A percentile compares a stretch with the other conserved stretches of the same genome.
These are phyloP conservation scores for Rhodotorula sp. DNA, from an alignment of 1,284 basidiomycete species.

Conservation along the genomic window DNA sequence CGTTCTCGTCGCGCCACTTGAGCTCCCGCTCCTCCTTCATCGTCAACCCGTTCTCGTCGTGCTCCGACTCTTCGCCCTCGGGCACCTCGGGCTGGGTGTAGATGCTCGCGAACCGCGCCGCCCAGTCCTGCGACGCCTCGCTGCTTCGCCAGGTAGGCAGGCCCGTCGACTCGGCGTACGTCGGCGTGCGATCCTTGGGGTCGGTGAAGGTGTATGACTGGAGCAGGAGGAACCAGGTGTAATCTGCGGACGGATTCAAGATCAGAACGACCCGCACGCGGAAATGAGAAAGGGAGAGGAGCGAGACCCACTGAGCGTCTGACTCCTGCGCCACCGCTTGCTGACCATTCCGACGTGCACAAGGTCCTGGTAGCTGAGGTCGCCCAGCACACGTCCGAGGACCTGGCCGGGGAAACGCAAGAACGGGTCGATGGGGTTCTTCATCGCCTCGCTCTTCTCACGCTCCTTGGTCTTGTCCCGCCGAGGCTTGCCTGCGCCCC, in stretches of 20 bases:
- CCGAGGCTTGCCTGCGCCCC: constrained; percentile 38
- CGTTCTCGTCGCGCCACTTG: constrained; percentile 37
- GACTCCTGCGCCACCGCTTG: constrained; percentile 35
- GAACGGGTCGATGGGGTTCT: constrained; percentile 36
- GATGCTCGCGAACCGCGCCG: constrained; percentile 35
- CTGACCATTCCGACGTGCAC: constrained; percentile 28
- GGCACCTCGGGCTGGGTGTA: constrained; percentile 29
- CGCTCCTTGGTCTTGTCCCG: constrained; percentile 40
- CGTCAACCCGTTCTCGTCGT: constrained; percentile 40
- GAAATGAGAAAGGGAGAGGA: too few relatives aligned
- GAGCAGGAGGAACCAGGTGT: constrained; percentile 40
- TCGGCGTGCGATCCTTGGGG: constrained; percentile 19
- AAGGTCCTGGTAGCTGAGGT: constrained; percentile 27
- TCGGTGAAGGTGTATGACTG: constrained; percentile 29
- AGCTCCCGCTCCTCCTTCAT: constrained; percentile 40
- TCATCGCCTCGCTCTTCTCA: constrained; percentile 33
- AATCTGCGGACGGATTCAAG: constrained; percentile 18
- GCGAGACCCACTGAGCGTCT: constrained; percentile 33
- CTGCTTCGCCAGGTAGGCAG: constrained; percentile 34
- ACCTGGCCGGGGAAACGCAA: constrained; percentile 33
- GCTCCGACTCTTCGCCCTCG: constrained; percentile 15
- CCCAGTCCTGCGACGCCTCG: constrained; percentile 40
- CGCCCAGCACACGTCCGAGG: constrained; percentile 33
- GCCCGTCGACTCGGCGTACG: constrained; percentile 28
- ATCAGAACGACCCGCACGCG: not conserved